Base-by-base conservation (phyloP, 768 basidiomycete species). In the Tricholomella constricta region DNA sequence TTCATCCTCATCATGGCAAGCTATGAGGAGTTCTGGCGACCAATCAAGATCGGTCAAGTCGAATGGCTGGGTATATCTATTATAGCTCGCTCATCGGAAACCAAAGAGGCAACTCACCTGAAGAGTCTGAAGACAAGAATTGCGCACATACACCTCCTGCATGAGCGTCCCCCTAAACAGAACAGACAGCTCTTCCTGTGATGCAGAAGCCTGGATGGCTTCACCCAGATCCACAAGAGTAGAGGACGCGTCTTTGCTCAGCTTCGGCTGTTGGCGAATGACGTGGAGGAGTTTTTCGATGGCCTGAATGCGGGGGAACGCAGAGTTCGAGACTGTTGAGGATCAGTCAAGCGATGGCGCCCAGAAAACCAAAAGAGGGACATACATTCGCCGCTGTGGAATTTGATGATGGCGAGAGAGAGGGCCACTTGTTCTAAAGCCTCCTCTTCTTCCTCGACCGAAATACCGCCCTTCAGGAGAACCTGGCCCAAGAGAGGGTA, bases 41-140 rank as follows among this genome's bases (percentile, higher is more conserved):
- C 94, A 99, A 55, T 97, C 94, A 32, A 93, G 67, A 43, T 98
- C 96, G 0, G 95, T 98, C 42, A 98, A 69, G 69, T 98, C 97
- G 58, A 98, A 88, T 0, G 94, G 89, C 92, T 98, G 54, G 1
- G 6, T 6, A 27, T 2, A 52, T 15, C 10, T 17, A 14, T 29
- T 27, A 26, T 2, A 48, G 36, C 20, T 61, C 51, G 43, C 36
- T 48, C 14, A 20, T n/a, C 14, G 11, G 49, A n/a, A 27, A 31
- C 8, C 1, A 26, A 31, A 17, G 8, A 2, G 34, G 32, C 4
- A 50, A 53, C 55, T 17, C 23, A 93, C 94, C 80, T 94, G 92
- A 2, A 98, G 75, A 1, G 94, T 80, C 62, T 95, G 94, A n/a
- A 98, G 72, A 62, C 91, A 93, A 8, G 94, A 86, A 62, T 88